Conservation (phyloP, 306 rosid species). For the Malus sylvestris region DNA sequence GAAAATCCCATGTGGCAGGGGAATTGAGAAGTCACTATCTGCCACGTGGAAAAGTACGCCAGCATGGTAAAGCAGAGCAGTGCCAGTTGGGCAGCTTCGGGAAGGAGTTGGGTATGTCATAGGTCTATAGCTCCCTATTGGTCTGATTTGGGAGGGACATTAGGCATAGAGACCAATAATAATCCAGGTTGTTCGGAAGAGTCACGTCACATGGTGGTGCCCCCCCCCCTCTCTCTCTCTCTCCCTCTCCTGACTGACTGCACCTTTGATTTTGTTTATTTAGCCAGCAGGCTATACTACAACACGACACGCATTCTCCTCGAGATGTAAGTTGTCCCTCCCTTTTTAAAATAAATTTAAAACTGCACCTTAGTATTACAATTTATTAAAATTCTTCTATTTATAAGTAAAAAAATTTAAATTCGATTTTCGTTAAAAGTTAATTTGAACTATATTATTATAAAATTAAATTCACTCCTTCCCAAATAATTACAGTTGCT, state of each 20-base stretch:
- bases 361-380: too few species aligned
- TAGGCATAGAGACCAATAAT: not conserved
- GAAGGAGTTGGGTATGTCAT: not conserved
- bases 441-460: accelerated
- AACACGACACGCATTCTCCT: constrained; percentile 16
- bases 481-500: too few species aligned
- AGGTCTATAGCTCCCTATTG: not conserved
- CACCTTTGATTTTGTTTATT: not conserved
- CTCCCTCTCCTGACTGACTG: not conserved
- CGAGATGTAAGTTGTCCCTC: not conserved
- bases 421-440: accelerated
- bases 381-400: too few species aligned
- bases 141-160: not conserved
- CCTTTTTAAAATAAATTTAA: too few species aligned
- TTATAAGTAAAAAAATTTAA: accelerated
- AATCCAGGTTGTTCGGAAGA: not conserved
- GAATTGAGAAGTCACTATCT: constrained; percentile 16
- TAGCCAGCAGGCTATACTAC: constrained; percentile 24
- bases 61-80: constrained; percentile 22
- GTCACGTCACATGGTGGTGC: constrained; percentile 3
- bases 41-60: constrained; percentile 31
- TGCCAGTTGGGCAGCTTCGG: constrained; percentile 26
- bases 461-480: too few species aligned
- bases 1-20: constrained; percentile 22
- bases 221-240: too few species aligned